phyloP scores from a whole-genome alignment of 345 rosid genomes.

The Pugionium dolabratum region DNA sequence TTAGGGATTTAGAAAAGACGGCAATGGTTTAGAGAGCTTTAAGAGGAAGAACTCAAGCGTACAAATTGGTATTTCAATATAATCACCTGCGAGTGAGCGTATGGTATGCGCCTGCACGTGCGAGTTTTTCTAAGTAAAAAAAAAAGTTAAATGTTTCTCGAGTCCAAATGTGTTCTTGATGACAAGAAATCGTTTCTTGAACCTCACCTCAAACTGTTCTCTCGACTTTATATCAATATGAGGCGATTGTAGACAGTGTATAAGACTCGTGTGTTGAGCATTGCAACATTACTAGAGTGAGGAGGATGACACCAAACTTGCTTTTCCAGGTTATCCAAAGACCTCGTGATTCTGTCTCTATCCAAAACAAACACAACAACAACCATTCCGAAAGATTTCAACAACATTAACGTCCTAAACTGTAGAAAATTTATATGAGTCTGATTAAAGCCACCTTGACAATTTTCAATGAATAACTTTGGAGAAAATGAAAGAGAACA shows the following conservation, averaged over 20 bases:
- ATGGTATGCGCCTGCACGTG: slow-evolving; percentile 23
- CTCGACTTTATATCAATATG: slow-evolving; percentile 38
- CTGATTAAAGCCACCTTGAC: not conserved
- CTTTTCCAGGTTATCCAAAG: slow-evolving; percentile 33
- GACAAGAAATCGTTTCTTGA: slow-evolving; percentile 36
- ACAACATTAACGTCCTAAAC: not conserved
- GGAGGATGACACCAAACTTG: slow-evolving; percentile 39
- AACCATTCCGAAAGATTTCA: not conserved
- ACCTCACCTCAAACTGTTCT: slow-evolving; percentile 38
- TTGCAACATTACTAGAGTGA: slow-evolving; percentile 34
- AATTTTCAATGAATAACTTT: not conserved
- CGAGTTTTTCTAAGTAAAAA: not conserved
- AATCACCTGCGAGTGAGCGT: slow-evolving; percentile 32
- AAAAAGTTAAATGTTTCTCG: not conserved
- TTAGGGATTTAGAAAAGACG: slow-evolving; percentile 50
- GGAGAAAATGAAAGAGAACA: not conserved
- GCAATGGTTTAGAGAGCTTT: slow-evolving; percentile 28
- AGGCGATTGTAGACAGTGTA: slow-evolving; percentile 39
- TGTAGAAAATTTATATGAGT: not conserved
- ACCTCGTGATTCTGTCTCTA: slow-evolving; percentile 50
- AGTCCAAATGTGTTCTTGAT: slow-evolving; percentile 26
- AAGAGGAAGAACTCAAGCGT: not conserved
- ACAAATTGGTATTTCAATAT: not conserved
- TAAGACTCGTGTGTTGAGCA: slow-evolving; percentile 34
- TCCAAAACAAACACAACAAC: slow-evolving; percentile 15